Evolutionary conservation across 2,329 filamentous ascomycete species (phyloP).

Genomic region (Aureobasidium melanogenum): DNA sequence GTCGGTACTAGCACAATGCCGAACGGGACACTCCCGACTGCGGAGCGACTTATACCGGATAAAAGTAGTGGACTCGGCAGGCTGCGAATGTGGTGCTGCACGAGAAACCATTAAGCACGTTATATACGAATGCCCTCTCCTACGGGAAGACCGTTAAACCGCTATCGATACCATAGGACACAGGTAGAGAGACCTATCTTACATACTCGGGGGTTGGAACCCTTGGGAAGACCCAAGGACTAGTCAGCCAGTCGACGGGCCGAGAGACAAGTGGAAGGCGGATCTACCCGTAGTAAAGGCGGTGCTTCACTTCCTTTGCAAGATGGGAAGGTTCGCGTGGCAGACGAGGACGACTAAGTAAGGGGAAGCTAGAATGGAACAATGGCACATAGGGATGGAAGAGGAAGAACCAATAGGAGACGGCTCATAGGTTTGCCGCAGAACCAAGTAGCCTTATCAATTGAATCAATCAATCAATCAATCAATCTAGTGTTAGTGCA

Average conservation of each 20-base stretch:
- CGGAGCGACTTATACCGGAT: background rate
- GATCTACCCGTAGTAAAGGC: background rate
- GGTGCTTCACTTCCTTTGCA: background rate
- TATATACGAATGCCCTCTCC: background rate
- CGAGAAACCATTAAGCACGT: background rate
- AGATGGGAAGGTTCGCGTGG: background rate
- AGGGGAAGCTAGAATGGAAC: conserved; percentile 4
- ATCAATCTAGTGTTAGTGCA: too few species aligned
- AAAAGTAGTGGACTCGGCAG: background rate
- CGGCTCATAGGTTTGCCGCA: background rate
- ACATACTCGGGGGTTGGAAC: background rate
- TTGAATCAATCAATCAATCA: conserved; percentile 2
- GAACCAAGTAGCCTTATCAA: conserved; percentile 5
- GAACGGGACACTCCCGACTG: background rate
- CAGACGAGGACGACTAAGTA: background rate
- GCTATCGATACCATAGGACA: background rate
- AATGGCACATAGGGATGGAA: background rate
- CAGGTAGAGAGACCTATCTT: background rate
- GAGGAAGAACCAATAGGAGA: background rate
- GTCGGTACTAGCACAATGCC: background rate
- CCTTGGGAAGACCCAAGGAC: background rate
- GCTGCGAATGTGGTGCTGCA: background rate
- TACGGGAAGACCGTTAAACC: background rate
- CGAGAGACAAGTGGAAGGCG: background rate
- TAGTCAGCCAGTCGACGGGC: background rate